Base-by-base conservation (phyloP, 2,329 filamentous ascomycete genomes). In the Sclerotinia glacialis region DNA sequence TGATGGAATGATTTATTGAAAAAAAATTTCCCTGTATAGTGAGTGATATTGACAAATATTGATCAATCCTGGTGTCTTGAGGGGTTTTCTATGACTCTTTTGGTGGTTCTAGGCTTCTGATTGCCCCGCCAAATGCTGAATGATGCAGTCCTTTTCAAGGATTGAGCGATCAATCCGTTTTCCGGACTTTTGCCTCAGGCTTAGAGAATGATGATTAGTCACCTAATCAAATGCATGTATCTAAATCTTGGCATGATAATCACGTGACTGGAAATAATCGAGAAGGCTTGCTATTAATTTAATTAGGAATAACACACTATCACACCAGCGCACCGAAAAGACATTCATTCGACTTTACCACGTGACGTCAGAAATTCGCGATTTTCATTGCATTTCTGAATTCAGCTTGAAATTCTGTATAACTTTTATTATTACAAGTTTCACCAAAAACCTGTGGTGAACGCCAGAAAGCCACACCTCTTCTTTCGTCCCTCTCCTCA, bases 81-180 rank as follows among this genome's bases (percentile, higher is more conserved):
- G 28, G 16, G 28, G 40, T 49, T 58, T 53, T 64, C 28, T 59
- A 46, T 65, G 42, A 56, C 37, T 46, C 50, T 47, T 42, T 64
- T 23, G 28, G 42, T 40, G 28, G 40, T 46, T 64, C 50, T 18
- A 64, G 49, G 50, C 26, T 55, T 14, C 31, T 56, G 40, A 59
- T 59, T 65, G 52, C 52, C 52, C 62, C 52, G 62, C 62, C 52
- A 65, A 11, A 37, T 58, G 42, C 26, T 58, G 21, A 56, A 47
- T 58, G 47, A 28, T 42, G 23, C 49, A 54, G 37, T 23, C 34
- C 54, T 28, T 28, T 28, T 60, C 56, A 47, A 37, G 26, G 53
- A 23, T 40, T 14, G 23, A 40, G 34, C 34, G 34, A 23, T 59
- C 56, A 52, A 54, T 64, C 61, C 61, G 61, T 11, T 14, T 31